These are phyloP conservation scores for Furcasterigmium furcatum DNA, from an alignment of 2,329 filamentous ascomycete genomes.

Conservation along the genomic window DNA sequence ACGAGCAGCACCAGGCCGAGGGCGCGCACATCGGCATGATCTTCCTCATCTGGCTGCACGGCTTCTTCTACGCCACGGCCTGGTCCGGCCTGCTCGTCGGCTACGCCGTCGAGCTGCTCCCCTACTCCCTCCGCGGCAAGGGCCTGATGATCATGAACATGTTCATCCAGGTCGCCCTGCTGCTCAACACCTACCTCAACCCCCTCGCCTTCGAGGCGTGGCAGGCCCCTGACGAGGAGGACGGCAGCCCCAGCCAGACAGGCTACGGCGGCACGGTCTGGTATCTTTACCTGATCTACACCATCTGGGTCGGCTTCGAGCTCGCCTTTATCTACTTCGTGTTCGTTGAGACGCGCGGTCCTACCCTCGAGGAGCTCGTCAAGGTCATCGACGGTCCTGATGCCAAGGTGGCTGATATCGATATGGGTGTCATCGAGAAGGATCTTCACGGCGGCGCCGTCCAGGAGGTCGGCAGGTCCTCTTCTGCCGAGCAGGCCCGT, in stretches of 20 bases:
- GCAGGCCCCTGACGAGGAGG: not conserved
- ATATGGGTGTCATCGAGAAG: constrained; percentile 42
- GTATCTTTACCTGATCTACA: constrained; percentile 55
- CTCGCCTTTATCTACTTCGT: constrained; percentile 53
- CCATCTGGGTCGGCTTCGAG: constrained; percentile 51
- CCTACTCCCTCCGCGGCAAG: constrained; percentile 48
- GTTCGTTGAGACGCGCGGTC: constrained; percentile 59
- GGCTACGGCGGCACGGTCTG: constrained; percentile 31
- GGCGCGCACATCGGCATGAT: constrained; percentile 38
- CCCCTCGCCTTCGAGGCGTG: constrained; percentile 46
- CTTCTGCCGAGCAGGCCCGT: too few relatives aligned
- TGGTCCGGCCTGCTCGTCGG: constrained; percentile 56
- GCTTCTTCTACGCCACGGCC: constrained; percentile 48
- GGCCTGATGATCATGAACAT: constrained; percentile 55
- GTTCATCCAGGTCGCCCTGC: constrained; percentile 49
- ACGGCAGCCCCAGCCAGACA: not conserved
- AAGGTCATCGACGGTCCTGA: constrained; percentile 64
- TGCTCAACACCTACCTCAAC: constrained; percentile 53
- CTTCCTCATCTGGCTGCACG: constrained; percentile 35
- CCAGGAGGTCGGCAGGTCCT: too few relatives aligned
- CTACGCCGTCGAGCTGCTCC: constrained; percentile 49
- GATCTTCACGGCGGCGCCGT: too few relatives aligned
- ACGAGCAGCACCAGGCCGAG: constrained; percentile 31
- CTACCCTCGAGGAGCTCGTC: constrained; percentile 64
- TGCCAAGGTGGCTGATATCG: constrained; percentile 42